Evolutionary conservation across 306 rosid species (phyloP), one percentile per base, ranked within the genome.

Genomic region (Acmispon strigosus): DNA sequence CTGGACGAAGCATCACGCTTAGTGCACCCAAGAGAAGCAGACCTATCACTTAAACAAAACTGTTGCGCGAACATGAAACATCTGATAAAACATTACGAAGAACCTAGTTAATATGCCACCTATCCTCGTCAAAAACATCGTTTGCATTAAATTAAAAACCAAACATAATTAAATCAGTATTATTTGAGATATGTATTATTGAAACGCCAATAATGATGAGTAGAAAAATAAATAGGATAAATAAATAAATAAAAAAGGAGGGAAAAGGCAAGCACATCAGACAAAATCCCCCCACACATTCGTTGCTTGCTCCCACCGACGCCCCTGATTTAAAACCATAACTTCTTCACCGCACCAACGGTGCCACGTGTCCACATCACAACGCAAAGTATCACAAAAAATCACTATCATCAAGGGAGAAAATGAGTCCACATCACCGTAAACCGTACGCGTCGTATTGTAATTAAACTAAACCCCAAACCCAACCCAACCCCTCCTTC

Each of bases 371-470:
- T 73, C 72, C 15, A 8, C 55, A 52, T 53, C 72, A 3, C 2
- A 73, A 60, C 60, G 3, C 13, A 4, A 39, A 29, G 0, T 0
- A 43, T 18, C 42, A 22, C 51, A 44, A 44, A 39, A 64, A 11
- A 53, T 74, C 65, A 17, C 37, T 1, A 17, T 78, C 65, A 43
- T 0, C 20, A 0, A 7, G 11, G 62, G 19, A 60, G 59, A 36
- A 62, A 79, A 11, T 11, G 3, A 1, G 73, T 74, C 80, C 69
- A 64, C 66, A 24, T 80, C 84, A 57, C 72, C 78, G 84, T 70
- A 10, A 8, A 50, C 76, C 73, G 81, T 66, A 76, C 57, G 82
- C 75, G 62, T 44, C 51, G 81, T 71, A 81, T 81, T n/a, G 16
- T 64, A 19, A 16, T 32, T 66, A 65, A 43, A 50, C 6, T n/a